These are phyloP conservation scores for Metarhizium anisopliae DNA, from an alignment of 2,329 filamentous ascomycete species.

Conservation along the genomic window DNA sequence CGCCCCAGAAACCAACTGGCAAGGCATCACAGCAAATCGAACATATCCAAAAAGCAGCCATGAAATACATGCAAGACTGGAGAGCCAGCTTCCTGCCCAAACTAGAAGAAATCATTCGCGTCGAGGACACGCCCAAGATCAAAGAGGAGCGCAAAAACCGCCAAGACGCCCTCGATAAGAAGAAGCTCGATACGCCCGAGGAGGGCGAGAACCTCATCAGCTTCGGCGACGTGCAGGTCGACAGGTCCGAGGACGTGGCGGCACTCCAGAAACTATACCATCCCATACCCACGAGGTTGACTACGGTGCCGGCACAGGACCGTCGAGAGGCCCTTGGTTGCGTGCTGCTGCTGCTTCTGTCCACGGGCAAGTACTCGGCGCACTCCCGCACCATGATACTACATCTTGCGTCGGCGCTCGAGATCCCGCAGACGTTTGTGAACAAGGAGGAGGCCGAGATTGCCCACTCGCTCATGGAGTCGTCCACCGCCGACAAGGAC, in stretches of 20 bases:
- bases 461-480: constrained; percentile 64
- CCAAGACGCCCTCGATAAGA: constrained; percentile 31
- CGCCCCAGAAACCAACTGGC: constrained; percentile 2
- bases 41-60: constrained; percentile 39
- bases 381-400: constrained; percentile 62
- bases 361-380: constrained; percentile 64
- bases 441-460: constrained; percentile 66
- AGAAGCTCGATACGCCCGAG: constrained; percentile 23
- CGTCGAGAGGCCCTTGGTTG: constrained; percentile 59
- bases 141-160: constrained; percentile 37
- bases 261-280: constrained; percentile 43
- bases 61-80: constrained; percentile 73
- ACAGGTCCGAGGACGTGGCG: constrained; percentile 29
- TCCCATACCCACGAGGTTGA: constrained; percentile 43
- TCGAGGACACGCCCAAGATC: constrained; percentile 38
- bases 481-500: constrained; percentile 37
- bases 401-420: constrained; percentile 58
- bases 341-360: constrained; percentile 60
- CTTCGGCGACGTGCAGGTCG: constrained; percentile 25
- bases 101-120: constrained; percentile 57
- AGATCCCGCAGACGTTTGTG: constrained; percentile 52
- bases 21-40: constrained; percentile 18
- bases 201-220: constrained; percentile 31
- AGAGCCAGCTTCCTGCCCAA: constrained; percentile 58
- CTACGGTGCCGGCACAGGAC: constrained; percentile 48